Conservation (phyloP, 1,139 yeast species). For the Pichia sp. region DNA sequence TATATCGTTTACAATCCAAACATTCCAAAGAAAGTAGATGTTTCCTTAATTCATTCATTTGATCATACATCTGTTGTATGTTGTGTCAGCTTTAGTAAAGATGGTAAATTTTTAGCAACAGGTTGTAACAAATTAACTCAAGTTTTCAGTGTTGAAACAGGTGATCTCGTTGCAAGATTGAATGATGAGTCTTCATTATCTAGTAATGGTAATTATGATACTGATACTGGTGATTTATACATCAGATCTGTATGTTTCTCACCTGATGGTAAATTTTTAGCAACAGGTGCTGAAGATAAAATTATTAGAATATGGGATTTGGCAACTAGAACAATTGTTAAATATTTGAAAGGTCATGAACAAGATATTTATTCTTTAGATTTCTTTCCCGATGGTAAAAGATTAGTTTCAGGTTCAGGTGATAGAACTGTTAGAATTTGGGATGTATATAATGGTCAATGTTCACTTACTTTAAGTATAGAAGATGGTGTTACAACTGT, state of each 20-base stretch:
- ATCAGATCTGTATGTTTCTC: conserved; percentile 94
- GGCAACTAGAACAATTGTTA: conserved; percentile 76
- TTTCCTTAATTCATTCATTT: conserved; percentile 80
- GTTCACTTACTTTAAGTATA: conserved; percentile 79
- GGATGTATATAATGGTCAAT: conserved; percentile 90
- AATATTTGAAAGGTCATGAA: conserved; percentile 89
- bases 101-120: conserved; percentile 90
- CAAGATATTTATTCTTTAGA: conserved; percentile 96
- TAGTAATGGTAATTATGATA: conserved; percentile 33
- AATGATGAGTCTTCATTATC: conserved; percentile 65
- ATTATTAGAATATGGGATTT: conserved; percentile 96
- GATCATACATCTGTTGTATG: conserved; percentile 94
- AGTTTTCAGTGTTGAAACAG: conserved; percentile 87
- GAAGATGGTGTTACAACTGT: conserved; percentile 99
- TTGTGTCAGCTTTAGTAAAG: conserved; percentile 88
- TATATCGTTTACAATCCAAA: conserved; percentile 89
- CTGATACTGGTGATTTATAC: conserved; percentile 71
- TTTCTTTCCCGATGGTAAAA: conserved; percentile 91
- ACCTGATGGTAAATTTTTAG: conserved; percentile 91
- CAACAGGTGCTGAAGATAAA: conserved; percentile 98
- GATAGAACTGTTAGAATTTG: conserved; percentile 95
- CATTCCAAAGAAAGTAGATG: conserved; percentile 66
- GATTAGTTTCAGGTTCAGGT: conserved; percentile 92
- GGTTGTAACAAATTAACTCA: conserved; percentile 97
- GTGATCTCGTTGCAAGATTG: conserved; percentile 79